Base-by-base conservation (phyloP, 2,329 filamentous ascomycete genomes). In the Hypoxylon sp. region DNA sequence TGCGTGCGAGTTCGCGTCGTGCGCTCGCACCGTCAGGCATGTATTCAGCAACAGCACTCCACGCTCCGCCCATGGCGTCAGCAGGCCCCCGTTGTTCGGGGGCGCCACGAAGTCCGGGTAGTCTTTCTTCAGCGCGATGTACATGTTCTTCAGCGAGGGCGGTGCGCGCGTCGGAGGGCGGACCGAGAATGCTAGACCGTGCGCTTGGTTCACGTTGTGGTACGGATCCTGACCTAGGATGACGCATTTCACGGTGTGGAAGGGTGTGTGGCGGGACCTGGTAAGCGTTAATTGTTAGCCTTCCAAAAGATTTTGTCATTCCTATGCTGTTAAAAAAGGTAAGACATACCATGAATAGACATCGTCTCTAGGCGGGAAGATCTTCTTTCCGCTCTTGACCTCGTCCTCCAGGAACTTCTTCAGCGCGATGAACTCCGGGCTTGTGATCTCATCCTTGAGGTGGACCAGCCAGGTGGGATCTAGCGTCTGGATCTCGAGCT, bases 221-320 rank as follows among this genome's bases (percentile, higher is more conserved):
- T 99, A 99, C 2, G 94, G 94, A 70, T 99, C 94, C 75, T 99
- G 94, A 60, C 94, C 94, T 45, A 97, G 73, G 67, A 99, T 91
- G 54, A 99, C 92, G 49, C 89, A 89, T 72, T 96, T 96, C 70
- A 97, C 92, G 9, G 80, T 87, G 75, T 87, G 77, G 63, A 99
- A 86, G 5, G 94, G 92, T 0, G 93, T 97, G 71, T 96, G 89
- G 17, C 91, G 89, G 54, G 93, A 97, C 93, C 93, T 97, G 51
- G n/a, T n/a, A n/a, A n/a, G 27, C 20, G 8, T 15, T 6, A 25
- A 9, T 25, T 25, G 21, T 25, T 25, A 25, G 21, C 6, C 5
- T n/a, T n/a, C n/a, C n/a, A n/a, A n/a, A n/a, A n/a, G n/a, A n/a
- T n/a, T n/a, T n/a, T n/a, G n/a, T n/a, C n/a, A n/a, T n/a, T n/a